These are phyloP conservation scores for Blastosporella zonata DNA, from an alignment of 1,284 basidiomycete genomes.

Conservation along the genomic window DNA sequence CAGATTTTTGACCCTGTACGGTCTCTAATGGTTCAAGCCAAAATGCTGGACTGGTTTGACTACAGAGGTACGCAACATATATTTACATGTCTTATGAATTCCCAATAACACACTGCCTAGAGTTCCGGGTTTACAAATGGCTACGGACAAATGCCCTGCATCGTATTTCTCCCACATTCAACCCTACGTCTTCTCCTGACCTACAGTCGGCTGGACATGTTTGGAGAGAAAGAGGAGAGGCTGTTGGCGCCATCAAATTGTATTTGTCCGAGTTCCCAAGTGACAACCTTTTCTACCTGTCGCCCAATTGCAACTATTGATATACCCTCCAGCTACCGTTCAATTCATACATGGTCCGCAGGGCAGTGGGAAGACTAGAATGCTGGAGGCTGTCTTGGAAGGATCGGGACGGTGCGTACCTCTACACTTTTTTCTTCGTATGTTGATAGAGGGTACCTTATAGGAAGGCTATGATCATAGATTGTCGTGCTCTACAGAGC, in stretches of 20 bases:
- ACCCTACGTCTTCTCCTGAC: constrained; percentile 8
- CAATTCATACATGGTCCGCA: constrained; percentile 90
- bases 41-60: constrained; percentile 84
- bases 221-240: constrained; percentile 85
- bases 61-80: constrained; percentile 46
- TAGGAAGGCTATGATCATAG: constrained; percentile 75
- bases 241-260: constrained; percentile 61
- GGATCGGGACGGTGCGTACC: constrained; percentile 54
- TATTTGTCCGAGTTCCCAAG: constrained; percentile 79
- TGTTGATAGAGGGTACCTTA: neutral
- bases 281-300: constrained; percentile 27
- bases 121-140: constrained; percentile 67
- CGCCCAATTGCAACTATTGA: neutral
- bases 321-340: constrained; percentile 47
- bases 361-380: constrained; percentile 83
- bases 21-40: constrained; percentile 79
- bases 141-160: constrained; percentile 55
- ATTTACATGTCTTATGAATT: constrained; percentile 7
- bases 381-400: constrained; percentile 64
- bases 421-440: neutral
- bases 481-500: constrained; percentile 77
- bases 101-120: constrained; percentile 31
- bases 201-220: constrained; percentile 34
- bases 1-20: constrained; percentile 93
- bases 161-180: constrained; percentile 35